Evolutionary conservation across 1,139 yeast genomes (phyloP), one percentile per base, ranked within the genome.

Genomic region (Suhomyces anneliseae): DNA sequence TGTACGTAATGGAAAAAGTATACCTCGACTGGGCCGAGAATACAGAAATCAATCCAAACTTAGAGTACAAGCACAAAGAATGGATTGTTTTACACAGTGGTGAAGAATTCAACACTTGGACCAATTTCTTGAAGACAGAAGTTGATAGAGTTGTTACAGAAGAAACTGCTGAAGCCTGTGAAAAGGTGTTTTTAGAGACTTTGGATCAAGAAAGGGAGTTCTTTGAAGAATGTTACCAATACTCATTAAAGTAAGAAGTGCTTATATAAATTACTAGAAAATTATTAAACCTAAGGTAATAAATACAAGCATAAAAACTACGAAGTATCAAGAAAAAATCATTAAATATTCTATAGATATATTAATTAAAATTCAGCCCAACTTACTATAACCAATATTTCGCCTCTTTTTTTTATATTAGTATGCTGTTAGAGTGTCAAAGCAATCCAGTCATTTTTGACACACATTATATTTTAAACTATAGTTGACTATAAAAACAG

Each of bases 41-140:
- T 5, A 60, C 57, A 1, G 44, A 48, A 1, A 57, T 68, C 8
- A 64, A 71, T 1, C 45, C 53, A 2, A 56, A 64, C 36, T 62
- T 79, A 34, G 66, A 66, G 29, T 78, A 74, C 65, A 78, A 76
- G 53, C 64, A 74, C 50, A 69, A 71, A 44, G 80, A 76, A 44
- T 80, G 84, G 85, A 73, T 79, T 38, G 68, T 62, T 42, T 62
- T 80, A 43, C 84, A 80, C 54, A 73, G 76, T 50, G 84, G 84
- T 7, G 62, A 62, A 1, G 76, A 60, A 8, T 80, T 80, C 48
- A 61, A 68, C 24, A 56, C 53, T 2, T 80, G 84, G 84, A 76
- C 76, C 7, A 51, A 62, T 2, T 79, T 79, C 48, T 62, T 80
- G 42, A 63, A 59, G 39, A 48, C 52, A 3, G 82, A 79, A 53